Conservation (phyloP, 768 basidiomycete species). For the Rickenella mellea region DNA sequence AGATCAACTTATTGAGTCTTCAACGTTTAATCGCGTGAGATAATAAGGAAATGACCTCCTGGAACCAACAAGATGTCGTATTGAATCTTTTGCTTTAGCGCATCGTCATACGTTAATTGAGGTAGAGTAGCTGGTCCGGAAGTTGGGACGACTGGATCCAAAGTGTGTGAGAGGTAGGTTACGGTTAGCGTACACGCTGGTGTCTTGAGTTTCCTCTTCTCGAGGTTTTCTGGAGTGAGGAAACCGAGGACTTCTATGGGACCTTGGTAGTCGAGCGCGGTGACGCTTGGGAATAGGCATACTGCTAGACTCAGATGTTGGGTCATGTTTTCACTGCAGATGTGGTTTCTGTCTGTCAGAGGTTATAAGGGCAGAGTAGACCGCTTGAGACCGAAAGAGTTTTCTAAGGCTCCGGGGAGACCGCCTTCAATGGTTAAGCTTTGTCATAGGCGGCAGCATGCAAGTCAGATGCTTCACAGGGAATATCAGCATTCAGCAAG, state of each 20-base stretch:
- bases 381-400: too few species aligned
- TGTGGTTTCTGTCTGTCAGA: neutral
- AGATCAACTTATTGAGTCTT: neutral
- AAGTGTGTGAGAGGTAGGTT: conserved; percentile 12
- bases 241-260: conserved; percentile 22
- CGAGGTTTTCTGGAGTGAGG: conserved; percentile 1
- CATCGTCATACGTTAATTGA: conserved; percentile 6
- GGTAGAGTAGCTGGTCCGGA: conserved; percentile 10
- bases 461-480: too few species aligned
- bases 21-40: neutral
- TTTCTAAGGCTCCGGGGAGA: too few species aligned
- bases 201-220: neutral
- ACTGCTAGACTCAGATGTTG: conserved; percentile 16
- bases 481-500: too few species aligned
- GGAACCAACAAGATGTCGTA: conserved; percentile 12
- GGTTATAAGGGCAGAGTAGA: too few species aligned
- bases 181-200: conserved; percentile 6
- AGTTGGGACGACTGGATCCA: conserved; percentile 10
- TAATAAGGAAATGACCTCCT: conserved; percentile 9
- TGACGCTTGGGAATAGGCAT: conserved; percentile 22
- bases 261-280: conserved; percentile 22
- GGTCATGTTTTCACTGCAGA: neutral
- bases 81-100: conserved; percentile 3
- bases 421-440: too few species aligned
- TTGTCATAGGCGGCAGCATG: too few species aligned